Evolutionary conservation across 2,329 filamentous ascomycete species (phyloP), one percentile per base, ranked within the genome.

Genomic region (Xylariaceae sp.): DNA sequence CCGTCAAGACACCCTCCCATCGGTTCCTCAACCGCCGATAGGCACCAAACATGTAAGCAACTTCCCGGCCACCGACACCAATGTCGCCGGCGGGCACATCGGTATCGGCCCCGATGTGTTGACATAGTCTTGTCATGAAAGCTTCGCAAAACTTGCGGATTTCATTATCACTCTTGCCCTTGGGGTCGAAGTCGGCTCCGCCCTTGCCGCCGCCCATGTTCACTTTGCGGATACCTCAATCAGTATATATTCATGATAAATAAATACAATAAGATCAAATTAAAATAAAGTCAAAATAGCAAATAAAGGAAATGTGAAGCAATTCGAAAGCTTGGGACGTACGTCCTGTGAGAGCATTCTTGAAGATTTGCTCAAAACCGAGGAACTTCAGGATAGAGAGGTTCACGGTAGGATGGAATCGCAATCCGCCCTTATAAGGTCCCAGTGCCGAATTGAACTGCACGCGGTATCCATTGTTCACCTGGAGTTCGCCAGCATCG

Each of bases 361-460:
- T 97, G 83, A 97, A 97, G 77, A 92, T 95, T 79, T 97, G 94
- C 85, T 99, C 94, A 69, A 97, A 97, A 63, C 92, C 94, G 70
- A 99, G 83, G 79, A 97, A 97, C 80, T 99, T 99, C 68, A 99
- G 84, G 69, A 87, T 84, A 60, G 81, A 85, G 69, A 87, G 73
- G 74, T 87, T 94, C 74, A 94, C 89, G 8, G 86, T 85, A 60
- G 92, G 94, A 75, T 99, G 94, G 75, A 99, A 90, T 66, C 94
- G 83, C 65, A 97, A 85, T 72, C 94, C 94, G 64, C 94, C 94
- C 84, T 97, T 97, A 87, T 96, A 97, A 51, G 94, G 94, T 55
- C 94, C 94, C 27, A 97, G 86, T 45, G 92, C 91, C 47, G 89
- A 95, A 85, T 97, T 99, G 85, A 95, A 97, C 77, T 97, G 94